Evolutionary conservation across 768 basidiomycete genomes (phyloP).

Genomic region (Glaciozyma antarctica): DNA sequence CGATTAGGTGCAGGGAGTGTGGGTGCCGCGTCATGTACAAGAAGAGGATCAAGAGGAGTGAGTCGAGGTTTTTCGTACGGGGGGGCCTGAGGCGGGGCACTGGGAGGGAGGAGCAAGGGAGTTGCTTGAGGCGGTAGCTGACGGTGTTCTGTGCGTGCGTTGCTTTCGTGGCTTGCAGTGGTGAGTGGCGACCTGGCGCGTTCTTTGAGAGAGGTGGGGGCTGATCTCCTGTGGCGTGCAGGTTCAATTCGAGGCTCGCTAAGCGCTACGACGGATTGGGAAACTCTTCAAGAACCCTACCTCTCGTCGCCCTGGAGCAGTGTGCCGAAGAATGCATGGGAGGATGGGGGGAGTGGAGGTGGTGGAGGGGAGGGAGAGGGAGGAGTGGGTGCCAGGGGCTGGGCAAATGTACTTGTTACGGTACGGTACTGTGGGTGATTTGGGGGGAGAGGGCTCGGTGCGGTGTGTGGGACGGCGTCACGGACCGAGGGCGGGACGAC

Average conservation of each 20-base stretch:
- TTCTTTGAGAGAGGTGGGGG: background rate
- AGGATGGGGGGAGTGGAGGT: background rate
- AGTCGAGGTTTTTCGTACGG: conserved; percentile 37
- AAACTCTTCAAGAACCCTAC: background rate
- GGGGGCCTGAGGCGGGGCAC: too few species aligned
- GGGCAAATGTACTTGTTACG: too few species aligned
- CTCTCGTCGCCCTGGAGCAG: too few species aligned
- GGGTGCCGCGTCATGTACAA: conserved; percentile 99
- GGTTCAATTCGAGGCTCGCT: conserved; percentile 61
- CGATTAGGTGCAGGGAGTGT: conserved; percentile 90
- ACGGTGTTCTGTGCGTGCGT: background rate
- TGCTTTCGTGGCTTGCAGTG: conserved; percentile 10
- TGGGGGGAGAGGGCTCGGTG: too few species aligned
- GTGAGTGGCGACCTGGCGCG: conserved; percentile 2
- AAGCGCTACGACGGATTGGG: background rate
- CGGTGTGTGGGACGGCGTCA: too few species aligned
- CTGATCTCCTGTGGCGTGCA: conserved; percentile 12
- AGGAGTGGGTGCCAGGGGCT: too few species aligned
- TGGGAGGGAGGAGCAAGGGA: background rate
- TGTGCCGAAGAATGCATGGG: background rate
- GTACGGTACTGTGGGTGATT: too few species aligned
- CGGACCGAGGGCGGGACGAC: too few species aligned
- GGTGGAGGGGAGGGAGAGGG: background rate
- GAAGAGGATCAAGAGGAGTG: conserved; percentile 86
- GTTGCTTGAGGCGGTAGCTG: background rate